Base-by-base conservation (phyloP, 164 flowering plant genomes). In the Akebia trifoliata region DNA sequence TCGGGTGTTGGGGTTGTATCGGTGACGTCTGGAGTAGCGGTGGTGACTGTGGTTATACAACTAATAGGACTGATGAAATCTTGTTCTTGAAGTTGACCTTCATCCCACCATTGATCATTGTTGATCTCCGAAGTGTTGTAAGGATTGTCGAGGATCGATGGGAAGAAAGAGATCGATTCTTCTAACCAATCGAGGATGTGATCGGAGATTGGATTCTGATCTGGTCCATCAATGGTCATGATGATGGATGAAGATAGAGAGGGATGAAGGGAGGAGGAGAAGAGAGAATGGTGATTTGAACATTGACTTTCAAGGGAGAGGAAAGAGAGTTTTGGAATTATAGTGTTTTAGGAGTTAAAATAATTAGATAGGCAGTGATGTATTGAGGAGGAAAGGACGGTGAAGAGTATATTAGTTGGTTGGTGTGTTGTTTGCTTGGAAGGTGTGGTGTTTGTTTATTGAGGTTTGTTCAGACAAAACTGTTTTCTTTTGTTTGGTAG, bases 131-230 rank as follows among this genome's bases (percentile, higher is more conserved):
- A 62, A 2, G 59, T 11, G 24, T 47, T 53, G 48, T 77, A 78
- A 0, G 83, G 78, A 53, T 81, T 84, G 40, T 77, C 79, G 31
- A 74, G 56, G 56, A 80, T 61, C 10, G 79, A 59, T 0, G 84
- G 76, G 11, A 76, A 40, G 68, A 71, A 72, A 1, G 86, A 65
- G 6, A 61, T 60, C 0, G 83, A 72, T 32, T 66, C 81, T 11
- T 57, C 81, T 8, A 81, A 24, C 88, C 88, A 82, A 26, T 73
- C 83, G n/a, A 73, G n/a, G 55, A 75, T 36, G 37, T 68, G 73
- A 57, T 79, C 83, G 0, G 76, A 40, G 42, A 50, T 57, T 11
- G 68, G 63, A 53, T 66, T 67, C 15, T 78, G 72, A 6, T 76
- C 82, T 31, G 68, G 38, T 32, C 69, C 82, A 56, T 67, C 74